Evolutionary conservation across 2,329 filamentous ascomycete species (phyloP).

Genomic region (Xylariaceae sp.): DNA sequence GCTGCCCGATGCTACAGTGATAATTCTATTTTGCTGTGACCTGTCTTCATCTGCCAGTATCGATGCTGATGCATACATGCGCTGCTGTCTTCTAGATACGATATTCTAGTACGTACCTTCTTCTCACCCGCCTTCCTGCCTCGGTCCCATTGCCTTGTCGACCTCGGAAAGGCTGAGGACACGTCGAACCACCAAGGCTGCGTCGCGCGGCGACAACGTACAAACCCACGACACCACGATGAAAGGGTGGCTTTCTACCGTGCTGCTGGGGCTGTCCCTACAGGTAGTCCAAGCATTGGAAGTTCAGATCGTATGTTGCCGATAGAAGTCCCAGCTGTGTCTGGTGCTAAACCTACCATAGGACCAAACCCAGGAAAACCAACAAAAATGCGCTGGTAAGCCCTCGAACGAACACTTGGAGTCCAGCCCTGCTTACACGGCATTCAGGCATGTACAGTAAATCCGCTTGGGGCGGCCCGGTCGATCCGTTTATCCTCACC

Average conservation of each 20-base stretch:
- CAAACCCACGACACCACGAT: constrained; percentile 35
- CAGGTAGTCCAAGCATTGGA: constrained; percentile 54
- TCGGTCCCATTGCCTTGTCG: no score
- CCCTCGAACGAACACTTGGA: constrained; percentile 1
- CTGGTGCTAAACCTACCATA: constrained; percentile 31
- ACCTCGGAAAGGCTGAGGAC: constrained; percentile 6
- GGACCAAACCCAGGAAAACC: constrained; percentile 72
- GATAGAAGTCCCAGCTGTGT: constrained; percentile 2
- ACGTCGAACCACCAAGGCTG: constrained; percentile 24
- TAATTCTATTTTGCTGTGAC: not conserved
- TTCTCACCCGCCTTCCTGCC: no score
- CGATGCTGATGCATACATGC: no score
- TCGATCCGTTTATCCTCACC: constrained; percentile 84
- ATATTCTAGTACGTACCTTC: no score
- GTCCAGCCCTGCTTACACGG: constrained; percentile 4
- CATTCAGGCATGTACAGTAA: constrained; percentile 84
- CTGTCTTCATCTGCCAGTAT: not conserved
- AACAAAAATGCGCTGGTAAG: constrained; percentile 71
- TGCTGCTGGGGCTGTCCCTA: constrained; percentile 50
- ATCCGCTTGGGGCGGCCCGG: constrained; percentile 79
- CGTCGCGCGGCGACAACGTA: constrained; percentile 20
- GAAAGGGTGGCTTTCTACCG: constrained; percentile 49
- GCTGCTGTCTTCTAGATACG: no score
- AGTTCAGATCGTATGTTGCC: constrained; percentile 47
- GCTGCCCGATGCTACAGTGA: not conserved